Percentiles rank a stretch among this genome's conserved stretches.
Evolutionary conservation across 2,329 filamentous ascomycete genomes (phyloP).

Genomic region (Diaporthe longicolla): DNA sequence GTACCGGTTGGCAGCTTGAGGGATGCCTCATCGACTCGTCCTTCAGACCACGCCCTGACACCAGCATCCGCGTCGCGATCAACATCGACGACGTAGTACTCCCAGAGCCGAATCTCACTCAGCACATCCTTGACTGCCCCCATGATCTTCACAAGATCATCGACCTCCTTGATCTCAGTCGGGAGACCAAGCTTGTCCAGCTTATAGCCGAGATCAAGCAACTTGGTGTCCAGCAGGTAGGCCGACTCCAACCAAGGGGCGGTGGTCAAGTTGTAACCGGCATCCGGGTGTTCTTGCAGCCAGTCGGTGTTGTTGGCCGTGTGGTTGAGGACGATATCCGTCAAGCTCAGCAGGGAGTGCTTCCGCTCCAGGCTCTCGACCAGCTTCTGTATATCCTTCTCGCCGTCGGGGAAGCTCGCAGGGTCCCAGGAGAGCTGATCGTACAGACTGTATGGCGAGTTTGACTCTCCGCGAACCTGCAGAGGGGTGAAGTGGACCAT

Average conservation of each 20-base stretch:
- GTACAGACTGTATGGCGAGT: conserved; percentile 97
- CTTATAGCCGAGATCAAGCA: conserved; percentile 82
- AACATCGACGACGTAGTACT: conserved; percentile 90
- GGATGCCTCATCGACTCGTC: conserved; percentile 57
- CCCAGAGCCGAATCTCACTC: conserved; percentile 85
- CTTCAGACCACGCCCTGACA: conserved; percentile 78
- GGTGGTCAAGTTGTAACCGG: conserved; percentile 93
- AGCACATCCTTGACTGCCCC: conserved; percentile 87
- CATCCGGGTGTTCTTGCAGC: conserved; percentile 94
- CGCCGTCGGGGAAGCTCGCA: conserved; percentile 84
- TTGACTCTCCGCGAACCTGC: conserved; percentile 88
- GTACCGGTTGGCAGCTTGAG: conserved; percentile 65
- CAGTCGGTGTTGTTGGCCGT: conserved; percentile 96
- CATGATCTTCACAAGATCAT: conserved; percentile 87
- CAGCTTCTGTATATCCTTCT: conserved; percentile 83
- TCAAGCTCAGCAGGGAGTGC: conserved; percentile 87
- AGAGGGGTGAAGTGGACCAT: conserved; percentile 99
- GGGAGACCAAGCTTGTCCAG: conserved; percentile 81
- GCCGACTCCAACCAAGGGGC: conserved; percentile 83
- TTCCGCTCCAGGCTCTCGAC: conserved; percentile 86
- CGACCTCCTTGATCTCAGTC: conserved; percentile 76
- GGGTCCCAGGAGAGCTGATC: conserved; percentile 92
- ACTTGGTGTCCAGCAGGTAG: conserved; percentile 71
- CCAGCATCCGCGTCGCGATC: conserved; percentile 78
- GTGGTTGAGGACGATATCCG: conserved; percentile 98